Evolutionary conservation across 164 flowering plant species (phyloP).

Genomic region (Saururus chinensis): DNA sequence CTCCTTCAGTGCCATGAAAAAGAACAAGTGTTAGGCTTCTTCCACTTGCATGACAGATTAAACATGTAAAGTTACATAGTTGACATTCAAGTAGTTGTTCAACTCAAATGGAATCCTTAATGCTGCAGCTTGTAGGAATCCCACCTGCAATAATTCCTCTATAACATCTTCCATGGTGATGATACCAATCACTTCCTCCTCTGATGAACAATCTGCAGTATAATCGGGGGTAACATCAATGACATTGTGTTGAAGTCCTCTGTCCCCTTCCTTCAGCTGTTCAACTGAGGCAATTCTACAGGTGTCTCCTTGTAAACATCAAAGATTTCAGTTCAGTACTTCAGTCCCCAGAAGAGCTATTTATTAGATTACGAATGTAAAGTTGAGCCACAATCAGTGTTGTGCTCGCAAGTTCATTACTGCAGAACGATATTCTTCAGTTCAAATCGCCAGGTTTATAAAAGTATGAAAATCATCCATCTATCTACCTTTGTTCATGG

Average conservation of each 20-base stretch:
- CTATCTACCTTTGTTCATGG: background rate
- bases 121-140: too few relatives aligned
- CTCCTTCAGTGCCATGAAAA: slow-evolving; percentile 23
- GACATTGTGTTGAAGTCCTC: slow-evolving; percentile 4
- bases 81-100: too few relatives aligned
- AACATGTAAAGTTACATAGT: too few relatives aligned
- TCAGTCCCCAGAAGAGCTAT: background rate
- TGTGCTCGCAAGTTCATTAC: too few relatives aligned
- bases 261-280: slow-evolving; percentile 11
- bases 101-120: background rate
- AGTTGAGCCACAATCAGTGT: too few relatives aligned
- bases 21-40: background rate
- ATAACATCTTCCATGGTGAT: slow-evolving; percentile 69
- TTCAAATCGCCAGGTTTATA: too few relatives aligned
- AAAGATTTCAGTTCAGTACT: background rate
- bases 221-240: slow-evolving; percentile 15
- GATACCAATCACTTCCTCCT: slow-evolving; percentile 55
- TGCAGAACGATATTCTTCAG: too few relatives aligned
- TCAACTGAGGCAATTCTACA: slow-evolving; percentile 2
- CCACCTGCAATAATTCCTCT: slow-evolving; percentile 51
- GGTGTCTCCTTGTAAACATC: background rate
- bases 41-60: too few relatives aligned
- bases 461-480: too few relatives aligned
- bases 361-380: background rate
- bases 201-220: slow-evolving; percentile 9